Conservation (phyloP, 75 land plant species). For the Ceratopteris richardii region DNA sequence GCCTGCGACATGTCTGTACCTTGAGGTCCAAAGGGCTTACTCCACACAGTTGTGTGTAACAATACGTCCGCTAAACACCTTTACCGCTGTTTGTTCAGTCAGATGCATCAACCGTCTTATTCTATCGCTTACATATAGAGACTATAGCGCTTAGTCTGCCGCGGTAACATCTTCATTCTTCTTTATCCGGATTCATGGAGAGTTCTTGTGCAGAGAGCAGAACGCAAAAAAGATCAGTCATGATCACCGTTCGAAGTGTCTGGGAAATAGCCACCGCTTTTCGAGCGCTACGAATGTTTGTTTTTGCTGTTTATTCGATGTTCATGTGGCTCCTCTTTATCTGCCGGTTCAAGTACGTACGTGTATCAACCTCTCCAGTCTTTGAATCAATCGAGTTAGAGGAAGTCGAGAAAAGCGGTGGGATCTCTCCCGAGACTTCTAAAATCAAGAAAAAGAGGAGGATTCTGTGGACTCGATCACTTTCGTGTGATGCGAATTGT, state of each 20-base stretch:
- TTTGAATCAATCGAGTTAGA: neutral
- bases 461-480: slow-evolving; percentile 3
- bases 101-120: too few relatives aligned
- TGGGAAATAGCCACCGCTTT: too few relatives aligned
- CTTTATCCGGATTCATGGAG: neutral
- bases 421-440: neutral
- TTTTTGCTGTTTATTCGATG: slow-evolving; percentile 11
- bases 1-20: too few relatives aligned
- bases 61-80: too few relatives aligned
- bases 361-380: slow-evolving; percentile 6
- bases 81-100: too few relatives aligned
- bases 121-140: too few relatives aligned
- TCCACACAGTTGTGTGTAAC: too few relatives aligned
- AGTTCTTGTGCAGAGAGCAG: too few relatives aligned
- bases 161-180: too few relatives aligned
- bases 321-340: slow-evolving; percentile 4
- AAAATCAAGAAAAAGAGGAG: neutral
- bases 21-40: too few relatives aligned
- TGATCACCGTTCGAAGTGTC: neutral
- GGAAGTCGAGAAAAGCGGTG: neutral
- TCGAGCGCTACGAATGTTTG: too few relatives aligned
- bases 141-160: too few relatives aligned
- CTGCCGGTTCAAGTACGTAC: neutral
- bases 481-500: slow-evolving; percentile 6
- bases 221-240: neutral